Percentiles rank a stretch among this genome's conserved stretches.
phyloP scores from a whole-genome alignment of 1,139 yeast genomes.

The Kazachstania sp. region DNA sequence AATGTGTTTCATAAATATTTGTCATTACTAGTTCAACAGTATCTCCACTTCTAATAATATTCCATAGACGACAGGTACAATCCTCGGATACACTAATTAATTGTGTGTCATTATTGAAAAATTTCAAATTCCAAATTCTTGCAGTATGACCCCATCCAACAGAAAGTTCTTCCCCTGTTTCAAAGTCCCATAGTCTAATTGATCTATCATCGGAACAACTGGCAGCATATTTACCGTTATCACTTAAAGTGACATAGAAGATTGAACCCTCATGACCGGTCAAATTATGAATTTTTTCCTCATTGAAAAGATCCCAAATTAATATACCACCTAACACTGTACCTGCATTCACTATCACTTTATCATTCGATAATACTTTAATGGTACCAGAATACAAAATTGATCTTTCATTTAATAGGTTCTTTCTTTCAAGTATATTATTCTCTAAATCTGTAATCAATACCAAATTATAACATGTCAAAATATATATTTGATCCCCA shows the following conservation, averaged over 20 bases:
- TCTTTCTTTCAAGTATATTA: slow-evolving; percentile 33
- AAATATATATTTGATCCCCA: slow-evolving; percentile 38
- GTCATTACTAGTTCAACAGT: slow-evolving; percentile 34
- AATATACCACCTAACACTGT: slow-evolving; percentile 86
- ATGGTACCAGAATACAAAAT: slow-evolving; percentile 82
- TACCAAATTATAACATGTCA: slow-evolving; percentile 78
- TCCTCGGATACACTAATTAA: slow-evolving; percentile 79
- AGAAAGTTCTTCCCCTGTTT: slow-evolving; percentile 49
- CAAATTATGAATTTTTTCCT: slow-evolving; percentile 45
- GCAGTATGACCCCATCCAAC: slow-evolving; percentile 97
- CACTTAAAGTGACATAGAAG: slow-evolving; percentile 65
- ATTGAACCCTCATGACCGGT: slow-evolving; percentile 85
- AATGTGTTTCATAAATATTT: slow-evolving; percentile 55
- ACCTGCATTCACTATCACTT: slow-evolving; percentile 67
- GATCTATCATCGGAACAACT: slow-evolving; percentile 94
- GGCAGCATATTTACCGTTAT: slow-evolving; percentile 46
- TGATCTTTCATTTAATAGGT: slow-evolving; percentile 61
- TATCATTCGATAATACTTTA: slow-evolving; percentile 36
- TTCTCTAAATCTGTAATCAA: slow-evolving; percentile 38
- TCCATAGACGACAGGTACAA: slow-evolving; percentile 80
- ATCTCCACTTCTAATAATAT: slow-evolving; percentile 21
- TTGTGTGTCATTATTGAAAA: slow-evolving; percentile 36
- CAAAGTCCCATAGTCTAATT: slow-evolving; percentile 62
- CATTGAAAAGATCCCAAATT: slow-evolving; percentile 55
- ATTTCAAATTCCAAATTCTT: slow-evolving; percentile 77